Conservation (phyloP, 352 stramenopile genomes). For the Globisporangium middletonii region DNA sequence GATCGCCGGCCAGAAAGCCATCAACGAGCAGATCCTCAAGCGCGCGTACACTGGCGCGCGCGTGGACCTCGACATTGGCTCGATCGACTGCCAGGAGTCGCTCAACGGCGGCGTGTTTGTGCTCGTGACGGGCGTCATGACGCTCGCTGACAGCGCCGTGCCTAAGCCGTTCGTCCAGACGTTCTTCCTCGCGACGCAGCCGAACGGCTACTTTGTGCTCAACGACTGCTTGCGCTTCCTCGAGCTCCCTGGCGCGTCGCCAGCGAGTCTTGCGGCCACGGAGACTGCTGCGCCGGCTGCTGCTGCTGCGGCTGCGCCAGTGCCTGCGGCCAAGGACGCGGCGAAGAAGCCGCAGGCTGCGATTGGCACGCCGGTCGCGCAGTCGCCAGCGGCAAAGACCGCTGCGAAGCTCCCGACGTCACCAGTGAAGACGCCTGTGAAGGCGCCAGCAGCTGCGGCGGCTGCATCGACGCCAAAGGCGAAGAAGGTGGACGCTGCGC, state of each 20-base stretch:
- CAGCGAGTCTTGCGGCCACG: slow-evolving; percentile 1
- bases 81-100: slow-evolving; percentile 82
- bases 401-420: slow-evolving; percentile 10
- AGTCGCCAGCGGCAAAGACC: slow-evolving; percentile 22
- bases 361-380: slow-evolving; percentile 30
- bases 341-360: slow-evolving; percentile 22
- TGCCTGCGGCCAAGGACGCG: slow-evolving; percentile 4
- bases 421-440: slow-evolving; percentile 13
- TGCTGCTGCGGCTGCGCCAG: neutral
- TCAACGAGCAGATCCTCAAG: slow-evolving; percentile 81
- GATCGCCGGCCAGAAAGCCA: slow-evolving; percentile 67
- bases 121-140: slow-evolving; percentile 86
- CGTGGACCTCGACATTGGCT: slow-evolving; percentile 77
- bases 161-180: slow-evolving; percentile 84
- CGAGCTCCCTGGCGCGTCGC: slow-evolving; percentile 35
- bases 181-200: slow-evolving; percentile 84
- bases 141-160: slow-evolving; percentile 34
- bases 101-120: slow-evolving; percentile 69
- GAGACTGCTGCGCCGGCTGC: neutral
- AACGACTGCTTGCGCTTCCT: slow-evolving; percentile 87
- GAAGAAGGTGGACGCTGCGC: slow-evolving; percentile 13
- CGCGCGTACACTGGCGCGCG: slow-evolving; percentile 70
- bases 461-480: slow-evolving; percentile 10
- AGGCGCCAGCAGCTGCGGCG: slow-evolving; percentile 18
- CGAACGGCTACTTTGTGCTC: slow-evolving; percentile 85